Conservation (phyloP, 192 early-diverging fungal genomes). For the Coemansia sp. region DNA sequence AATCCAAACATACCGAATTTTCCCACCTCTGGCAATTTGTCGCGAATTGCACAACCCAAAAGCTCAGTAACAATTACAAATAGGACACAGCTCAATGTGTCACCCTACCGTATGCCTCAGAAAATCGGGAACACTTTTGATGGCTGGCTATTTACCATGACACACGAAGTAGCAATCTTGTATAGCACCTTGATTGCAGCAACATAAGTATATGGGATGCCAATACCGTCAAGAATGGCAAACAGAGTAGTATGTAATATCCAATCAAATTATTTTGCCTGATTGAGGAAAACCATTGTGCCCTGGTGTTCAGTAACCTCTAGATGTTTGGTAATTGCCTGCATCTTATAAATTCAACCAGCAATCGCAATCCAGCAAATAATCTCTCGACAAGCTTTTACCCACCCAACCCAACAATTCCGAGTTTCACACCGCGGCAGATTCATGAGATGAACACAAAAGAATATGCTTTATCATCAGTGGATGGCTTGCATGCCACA, state of each 20-base stretch:
- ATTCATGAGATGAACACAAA: too few relatives aligned
- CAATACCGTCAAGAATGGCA: neutral
- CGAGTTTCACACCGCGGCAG: too few relatives aligned
- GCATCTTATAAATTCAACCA: conserved; percentile 13
- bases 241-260: conserved; percentile 20
- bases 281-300: conserved; percentile 20
- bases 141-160: conserved; percentile 8
- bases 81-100: conserved; percentile 9
- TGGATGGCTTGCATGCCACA: too few relatives aligned
- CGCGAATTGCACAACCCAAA: conserved; percentile 12
- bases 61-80: conserved; percentile 18
- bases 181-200: conserved; percentile 8
- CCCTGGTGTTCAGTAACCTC: neutral
- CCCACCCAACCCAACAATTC: too few relatives aligned
- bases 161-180: neutral
- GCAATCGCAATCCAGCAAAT: too few relatives aligned
- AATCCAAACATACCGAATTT: neutral
- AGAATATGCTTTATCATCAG: too few relatives aligned
- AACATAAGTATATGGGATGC: neutral
- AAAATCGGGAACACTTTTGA: conserved; percentile 12
- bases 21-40: neutral
- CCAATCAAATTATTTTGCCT: conserved; percentile 19
- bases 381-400: too few relatives aligned
- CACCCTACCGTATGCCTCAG: conserved; percentile 9
- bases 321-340: conserved; percentile 9